Base-by-base conservation (phyloP, 371 early-diverging fungal species). In the Mortierella sp. region DNA sequence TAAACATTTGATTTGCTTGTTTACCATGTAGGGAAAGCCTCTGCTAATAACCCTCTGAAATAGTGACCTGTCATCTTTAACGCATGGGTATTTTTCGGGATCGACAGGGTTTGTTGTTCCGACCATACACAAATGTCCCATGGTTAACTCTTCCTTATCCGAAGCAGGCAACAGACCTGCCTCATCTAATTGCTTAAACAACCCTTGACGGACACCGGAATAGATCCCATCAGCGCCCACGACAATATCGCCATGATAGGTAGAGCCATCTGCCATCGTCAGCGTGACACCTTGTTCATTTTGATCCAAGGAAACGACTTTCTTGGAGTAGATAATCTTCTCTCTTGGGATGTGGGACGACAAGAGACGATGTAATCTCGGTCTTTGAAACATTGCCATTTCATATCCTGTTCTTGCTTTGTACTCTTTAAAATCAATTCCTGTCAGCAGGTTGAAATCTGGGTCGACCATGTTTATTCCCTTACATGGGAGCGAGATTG, bases 211-310 rank as follows among this genome's bases (percentile, higher is more conserved):
- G 21, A 77, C 77, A 19, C 13, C 65, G 33, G 60, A 63, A 57
- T 68, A 68, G 5, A 70, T 67, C 4, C 76, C 76, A 45, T 70
- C 76, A 0, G 76, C 63, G 16, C 76, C 76, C 0, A 76, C 53
- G 21, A 77, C 65, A 4, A 77, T 32, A 21, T 68, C 72, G 7
- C 68, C 77, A 40, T 65, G 28, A 32, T 28, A 28, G 28, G 28
- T 28, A 28, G 28, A 28, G 28, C 28, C 28, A 28, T 28, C 28
- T 28, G 28, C 64, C 43, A 68, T 71, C 3, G 33, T 40, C 7
- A 77, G 41, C 11, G 50, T 65, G 16, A 71, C 72, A 32, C 60
- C 59, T 28, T 47, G 15, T 9, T 33, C 47, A 21, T 48, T 22
- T 16, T 45, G 24, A 21, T 28, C n/a, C 45, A 66, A 6, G 15